Percentiles rank a stretch among this genome's conserved stretches.
Evolutionary conservation across 2,329 filamentous ascomycete genomes (phyloP).

Genomic region (Teratosphaeria nubilosa): DNA sequence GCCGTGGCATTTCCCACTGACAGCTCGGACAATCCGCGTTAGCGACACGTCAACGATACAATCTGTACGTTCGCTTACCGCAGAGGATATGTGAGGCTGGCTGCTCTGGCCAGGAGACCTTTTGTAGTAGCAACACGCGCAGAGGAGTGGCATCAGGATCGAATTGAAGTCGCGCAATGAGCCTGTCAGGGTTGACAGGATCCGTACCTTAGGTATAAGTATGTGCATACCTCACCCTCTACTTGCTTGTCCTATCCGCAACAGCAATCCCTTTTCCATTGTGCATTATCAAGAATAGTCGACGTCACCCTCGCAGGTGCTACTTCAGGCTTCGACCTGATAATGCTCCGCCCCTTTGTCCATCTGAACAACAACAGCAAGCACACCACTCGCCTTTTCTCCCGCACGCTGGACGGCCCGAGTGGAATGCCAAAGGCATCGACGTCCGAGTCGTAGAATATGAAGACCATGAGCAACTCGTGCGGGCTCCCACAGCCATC

Average conservation of each 20-base stretch:
- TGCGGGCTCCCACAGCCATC: slow-evolving; percentile 14
- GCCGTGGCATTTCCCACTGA: neutral
- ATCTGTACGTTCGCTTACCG: neutral
- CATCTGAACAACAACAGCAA: slow-evolving; percentile 9
- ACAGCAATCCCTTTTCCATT: neutral
- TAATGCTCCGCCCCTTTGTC: slow-evolving; percentile 16
- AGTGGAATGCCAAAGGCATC: slow-evolving; percentile 11
- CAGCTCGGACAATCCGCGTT: neutral
- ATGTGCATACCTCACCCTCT: neutral
- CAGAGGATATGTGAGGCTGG: neutral
- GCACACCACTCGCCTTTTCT: slow-evolving; percentile 19
- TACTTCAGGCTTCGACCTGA: slow-evolving; percentile 21
- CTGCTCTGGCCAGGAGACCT: neutral
- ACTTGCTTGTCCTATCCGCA: neutral
- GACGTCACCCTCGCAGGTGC: slow-evolving; percentile 21
- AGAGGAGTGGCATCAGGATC: neutral
- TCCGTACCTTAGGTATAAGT: neutral
- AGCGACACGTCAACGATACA: neutral
- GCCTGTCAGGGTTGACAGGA: too few species aligned
- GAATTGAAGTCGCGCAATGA: neutral
- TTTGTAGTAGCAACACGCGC: too few species aligned
- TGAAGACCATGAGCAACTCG: slow-evolving; percentile 12
- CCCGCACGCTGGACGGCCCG: slow-evolving; percentile 16
- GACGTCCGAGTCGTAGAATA: slow-evolving; percentile 20
- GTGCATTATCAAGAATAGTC: slow-evolving; percentile 11